Conservation (phyloP, 495 filamentous ascomycete genomes). For the Cladorrhinum samala region DNA sequence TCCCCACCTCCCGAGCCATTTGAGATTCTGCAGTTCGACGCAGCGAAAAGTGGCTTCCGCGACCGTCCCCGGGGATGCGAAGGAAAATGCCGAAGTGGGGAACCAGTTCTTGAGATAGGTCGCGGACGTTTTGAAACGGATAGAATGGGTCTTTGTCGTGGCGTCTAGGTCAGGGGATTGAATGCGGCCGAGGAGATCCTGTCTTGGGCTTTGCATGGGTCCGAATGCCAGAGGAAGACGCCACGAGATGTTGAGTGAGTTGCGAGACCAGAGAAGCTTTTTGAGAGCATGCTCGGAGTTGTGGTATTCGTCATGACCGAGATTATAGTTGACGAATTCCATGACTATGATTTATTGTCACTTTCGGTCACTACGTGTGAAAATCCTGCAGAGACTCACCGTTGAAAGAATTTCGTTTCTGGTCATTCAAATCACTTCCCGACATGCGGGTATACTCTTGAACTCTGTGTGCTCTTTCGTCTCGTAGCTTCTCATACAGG, state of each 20-base stretch:
- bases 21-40: constrained; percentile 45
- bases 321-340: constrained; percentile 49
- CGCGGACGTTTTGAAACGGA: constrained; percentile 52
- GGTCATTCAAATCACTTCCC: constrained; percentile 2
- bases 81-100: constrained; percentile 36
- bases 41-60: constrained; percentile 45
- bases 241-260: constrained; percentile 35
- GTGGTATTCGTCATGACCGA: constrained; percentile 55
- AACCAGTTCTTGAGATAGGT: constrained; percentile 54
- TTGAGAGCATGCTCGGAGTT: constrained; percentile 45
- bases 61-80: constrained; percentile 43
- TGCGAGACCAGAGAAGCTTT: constrained; percentile 39
- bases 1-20: constrained; percentile 50
- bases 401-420: background rate
- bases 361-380: background rate
- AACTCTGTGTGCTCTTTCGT: constrained; percentile 7
- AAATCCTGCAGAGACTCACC: background rate
- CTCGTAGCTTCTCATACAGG: constrained; percentile 47
- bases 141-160: constrained; percentile 43
- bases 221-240: constrained; percentile 53
- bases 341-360: constrained; percentile 28
- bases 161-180: constrained; percentile 22
- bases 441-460: background rate
- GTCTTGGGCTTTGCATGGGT: constrained; percentile 49
- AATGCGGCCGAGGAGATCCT: constrained; percentile 26